phyloP scores from a whole-genome alignment of 257 asterid species.

The Anisodus tanguticus region DNA sequence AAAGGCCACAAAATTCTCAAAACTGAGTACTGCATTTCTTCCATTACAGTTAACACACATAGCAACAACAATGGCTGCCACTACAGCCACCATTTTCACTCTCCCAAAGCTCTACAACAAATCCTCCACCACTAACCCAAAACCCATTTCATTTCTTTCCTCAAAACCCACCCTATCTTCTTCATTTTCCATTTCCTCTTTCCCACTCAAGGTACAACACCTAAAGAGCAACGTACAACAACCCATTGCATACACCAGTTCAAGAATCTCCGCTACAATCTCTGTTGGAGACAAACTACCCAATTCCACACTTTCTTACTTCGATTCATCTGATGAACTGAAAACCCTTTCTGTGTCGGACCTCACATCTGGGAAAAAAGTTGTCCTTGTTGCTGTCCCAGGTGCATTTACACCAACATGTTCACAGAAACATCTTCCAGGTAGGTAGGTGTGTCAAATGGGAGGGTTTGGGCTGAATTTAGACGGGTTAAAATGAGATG shows the following conservation, averaged over 20 bases:
- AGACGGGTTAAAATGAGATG: too few relatives aligned
- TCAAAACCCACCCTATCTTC: constrained; percentile 41
- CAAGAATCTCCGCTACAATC: constrained; percentile 67
- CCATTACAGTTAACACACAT: neutral
- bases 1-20: neutral
- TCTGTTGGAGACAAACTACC: constrained; percentile 96
- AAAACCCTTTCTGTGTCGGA: constrained; percentile 75
- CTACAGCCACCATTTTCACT: constrained; percentile 58
- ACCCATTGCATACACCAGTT: constrained; percentile 52
- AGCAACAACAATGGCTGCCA: constrained; percentile 47
- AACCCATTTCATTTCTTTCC: constrained; percentile 41
- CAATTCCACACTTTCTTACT: constrained; percentile 75
- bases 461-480: too few relatives aligned
- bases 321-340: constrained; percentile 85
- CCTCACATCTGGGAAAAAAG: constrained; percentile 72
- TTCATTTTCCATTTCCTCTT: constrained; percentile 35
- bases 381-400: constrained; percentile 84
- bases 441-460: too few relatives aligned
- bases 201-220: constrained; percentile 32
- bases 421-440: constrained; percentile 90
- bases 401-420: constrained; percentile 99
- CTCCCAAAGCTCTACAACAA: constrained; percentile 53
- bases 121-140: constrained; percentile 43
- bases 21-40: neutral
- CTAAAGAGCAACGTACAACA: constrained; percentile 42